phyloP scores from a whole-genome alignment of 164 flowering plant genomes.

The Brasenia schreberi region DNA sequence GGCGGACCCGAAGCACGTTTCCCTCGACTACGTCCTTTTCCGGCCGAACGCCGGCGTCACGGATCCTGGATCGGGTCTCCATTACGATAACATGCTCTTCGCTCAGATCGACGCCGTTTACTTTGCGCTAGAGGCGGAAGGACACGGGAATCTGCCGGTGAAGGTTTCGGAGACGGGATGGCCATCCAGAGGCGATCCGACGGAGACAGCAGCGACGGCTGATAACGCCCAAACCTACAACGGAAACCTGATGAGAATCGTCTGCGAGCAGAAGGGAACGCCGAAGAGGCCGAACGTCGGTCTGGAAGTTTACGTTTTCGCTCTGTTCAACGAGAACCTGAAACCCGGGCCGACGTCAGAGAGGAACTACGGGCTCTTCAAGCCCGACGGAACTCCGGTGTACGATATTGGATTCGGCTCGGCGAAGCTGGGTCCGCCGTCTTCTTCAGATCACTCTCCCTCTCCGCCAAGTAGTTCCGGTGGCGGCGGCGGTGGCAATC shows the following conservation, averaged over 20 bases:
- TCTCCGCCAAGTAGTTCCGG: neutral
- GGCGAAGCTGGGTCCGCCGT: neutral
- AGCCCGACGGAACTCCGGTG: slow-evolving; percentile 34
- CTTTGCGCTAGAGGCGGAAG: slow-evolving; percentile 18
- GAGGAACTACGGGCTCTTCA: slow-evolving; percentile 36
- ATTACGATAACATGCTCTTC: slow-evolving; percentile 53
- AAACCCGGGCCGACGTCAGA: slow-evolving; percentile 41
- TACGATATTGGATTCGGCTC: slow-evolving; percentile 22
- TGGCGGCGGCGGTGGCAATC: neutral
- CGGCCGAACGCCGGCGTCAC: slow-evolving; percentile 6
- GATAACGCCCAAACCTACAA: slow-evolving; percentile 38
- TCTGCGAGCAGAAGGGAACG: slow-evolving; percentile 26
- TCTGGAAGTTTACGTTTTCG: slow-evolving; percentile 24
- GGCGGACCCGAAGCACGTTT: slow-evolving; percentile 20
- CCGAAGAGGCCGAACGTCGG: slow-evolving; percentile 27
- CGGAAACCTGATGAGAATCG: slow-evolving; percentile 21
- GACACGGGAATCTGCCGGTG: slow-evolving; percentile 18
- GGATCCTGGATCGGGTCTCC: slow-evolving; percentile 31
- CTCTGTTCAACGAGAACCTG: slow-evolving; percentile 36
- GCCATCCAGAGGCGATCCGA: slow-evolving; percentile 38
- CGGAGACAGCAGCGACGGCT: slow-evolving; percentile 30
- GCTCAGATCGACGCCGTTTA: slow-evolving; percentile 56
- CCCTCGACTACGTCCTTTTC: slow-evolving; percentile 65
- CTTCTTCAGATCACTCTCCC: neutral
- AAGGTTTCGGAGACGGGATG: slow-evolving; percentile 45